Percentiles rank a stretch among this genome's conserved stretches.
Evolutionary conservation across 257 asterid genomes (phyloP).

Genomic region (Ocimum tenuiflorum): DNA sequence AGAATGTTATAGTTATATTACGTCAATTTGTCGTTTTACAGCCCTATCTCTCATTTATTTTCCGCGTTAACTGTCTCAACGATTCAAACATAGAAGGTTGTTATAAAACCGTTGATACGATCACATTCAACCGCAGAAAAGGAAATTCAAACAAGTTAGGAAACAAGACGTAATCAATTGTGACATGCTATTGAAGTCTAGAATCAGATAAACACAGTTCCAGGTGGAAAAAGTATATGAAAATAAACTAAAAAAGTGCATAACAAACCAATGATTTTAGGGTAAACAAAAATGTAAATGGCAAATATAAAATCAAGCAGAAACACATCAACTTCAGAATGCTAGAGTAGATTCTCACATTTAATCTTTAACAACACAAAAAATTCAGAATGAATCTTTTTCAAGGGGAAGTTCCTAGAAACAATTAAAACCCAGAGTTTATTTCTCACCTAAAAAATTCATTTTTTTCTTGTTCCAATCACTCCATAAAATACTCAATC

Average conservation of each 20-base stretch:
- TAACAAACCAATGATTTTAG: constrained; percentile 17
- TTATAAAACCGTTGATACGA: neutral
- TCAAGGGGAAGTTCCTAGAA: neutral
- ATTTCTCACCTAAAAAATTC: neutral
- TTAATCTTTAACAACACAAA: neutral
- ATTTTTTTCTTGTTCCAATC: constrained; percentile 4
- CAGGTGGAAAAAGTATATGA: neutral
- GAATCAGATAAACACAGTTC: neutral
- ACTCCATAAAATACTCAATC: constrained; percentile 9
- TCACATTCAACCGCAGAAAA: neutral
- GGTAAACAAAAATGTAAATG: neutral
- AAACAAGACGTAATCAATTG: constrained; percentile 5
- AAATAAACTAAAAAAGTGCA: neutral
- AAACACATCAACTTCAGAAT: constrained; percentile 18
- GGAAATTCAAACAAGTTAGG: neutral
- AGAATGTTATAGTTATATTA: neutral
- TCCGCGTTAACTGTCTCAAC: neutral
- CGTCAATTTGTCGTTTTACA: neutral
- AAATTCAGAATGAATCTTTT: neutral
- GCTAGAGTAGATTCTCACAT: constrained; percentile 5
- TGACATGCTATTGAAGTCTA: neutral
- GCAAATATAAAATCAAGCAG: neutral
- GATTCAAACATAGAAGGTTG: neutral
- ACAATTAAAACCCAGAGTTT: constrained; percentile 7
- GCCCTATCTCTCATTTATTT: neutral